Evolutionary conservation across 345 rosid genomes (phyloP), one percentile per base, ranked within the genome.

Genomic region (Rhodamnia argentea): DNA sequence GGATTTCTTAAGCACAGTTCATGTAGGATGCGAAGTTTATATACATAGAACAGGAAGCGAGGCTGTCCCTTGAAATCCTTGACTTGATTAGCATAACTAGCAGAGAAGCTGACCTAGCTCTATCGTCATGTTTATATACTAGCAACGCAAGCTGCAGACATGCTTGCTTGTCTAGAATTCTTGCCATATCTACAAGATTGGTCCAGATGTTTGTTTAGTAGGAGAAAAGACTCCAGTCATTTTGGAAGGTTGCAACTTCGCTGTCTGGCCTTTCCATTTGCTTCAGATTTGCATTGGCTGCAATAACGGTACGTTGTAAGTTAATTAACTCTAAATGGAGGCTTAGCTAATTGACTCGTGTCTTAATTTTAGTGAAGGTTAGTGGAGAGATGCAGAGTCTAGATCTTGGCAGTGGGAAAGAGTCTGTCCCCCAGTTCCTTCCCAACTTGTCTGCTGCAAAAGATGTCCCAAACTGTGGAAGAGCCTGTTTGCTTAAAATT

Each of bases 381-480:
- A 32, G 15, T 64, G 0, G 23, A 64, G 78, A 70, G 47, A 70
- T 70, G 78, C 78, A 9, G 78, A 70, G 78, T 32, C 44, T 62
- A 62, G 75, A 62, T 62, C 75, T 62, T 62, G 75, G 75, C 75
- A 62, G 29, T 62, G 75, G 22, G 29, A 62, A 62, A 62, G 22
- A 62, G 75, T 62, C 42, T 15, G 42, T 62, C 40, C 75, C 75
- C 4, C 6, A 5, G 75, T 29, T 62, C 75, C 42, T 62, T 0
- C 75, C 75, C 27, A 6, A 29, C 40, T 62, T 82, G 37, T 62
- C 75, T 15, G 42, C 22, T 62, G 75, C 75, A 7, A 40, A 29
- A 62, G 75, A 62, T 29, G 42, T 62, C 3, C 75, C 75, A 62
- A 62, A 40, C 42, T 62, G 75, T 11, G 1, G 75, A 62, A 37